Evolutionary conservation across 306 rosid genomes (phyloP).

Genomic region (Myrica gale): DNA sequence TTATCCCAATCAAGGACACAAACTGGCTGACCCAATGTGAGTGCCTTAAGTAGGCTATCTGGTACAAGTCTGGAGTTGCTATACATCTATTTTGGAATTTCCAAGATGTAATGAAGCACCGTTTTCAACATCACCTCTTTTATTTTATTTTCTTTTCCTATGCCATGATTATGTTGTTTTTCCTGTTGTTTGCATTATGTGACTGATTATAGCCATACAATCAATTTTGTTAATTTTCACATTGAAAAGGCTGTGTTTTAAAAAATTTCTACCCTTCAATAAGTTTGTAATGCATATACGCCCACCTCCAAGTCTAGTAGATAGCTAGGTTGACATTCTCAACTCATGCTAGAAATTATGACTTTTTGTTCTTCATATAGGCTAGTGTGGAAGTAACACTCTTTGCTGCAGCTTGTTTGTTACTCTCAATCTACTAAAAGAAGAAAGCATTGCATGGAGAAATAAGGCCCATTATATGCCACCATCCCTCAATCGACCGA

Average conservation of each 20-base stretch:
- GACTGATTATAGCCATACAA: background rate
- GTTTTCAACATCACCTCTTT: background rate
- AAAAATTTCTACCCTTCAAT: too few species aligned
- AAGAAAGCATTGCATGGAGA: background rate
- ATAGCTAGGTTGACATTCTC: too few species aligned
- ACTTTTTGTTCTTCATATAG: background rate
- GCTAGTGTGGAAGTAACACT: background rate
- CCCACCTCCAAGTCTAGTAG: too few species aligned
- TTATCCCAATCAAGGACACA: background rate
- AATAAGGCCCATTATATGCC: background rate
- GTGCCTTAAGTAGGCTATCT: background rate
- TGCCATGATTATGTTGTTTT: background rate
- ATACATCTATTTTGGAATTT: background rate
- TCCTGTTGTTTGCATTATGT: background rate
- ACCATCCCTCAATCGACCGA: background rate
- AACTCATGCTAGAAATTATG: background rate
- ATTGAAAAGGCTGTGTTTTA: too few species aligned
- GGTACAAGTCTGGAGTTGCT: background rate
- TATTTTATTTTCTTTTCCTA: background rate
- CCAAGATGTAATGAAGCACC: background rate
- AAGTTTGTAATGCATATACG: too few species aligned
- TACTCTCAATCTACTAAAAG: background rate
- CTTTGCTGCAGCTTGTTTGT: background rate
- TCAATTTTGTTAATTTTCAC: too few species aligned
- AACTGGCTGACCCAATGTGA: conserved; percentile 1